A percentile compares a stretch with the other conserved stretches of the same genome.
phyloP scores from a whole-genome alignment of 2,329 filamentous ascomycete species.

The Beauveria brongniartii region DNA sequence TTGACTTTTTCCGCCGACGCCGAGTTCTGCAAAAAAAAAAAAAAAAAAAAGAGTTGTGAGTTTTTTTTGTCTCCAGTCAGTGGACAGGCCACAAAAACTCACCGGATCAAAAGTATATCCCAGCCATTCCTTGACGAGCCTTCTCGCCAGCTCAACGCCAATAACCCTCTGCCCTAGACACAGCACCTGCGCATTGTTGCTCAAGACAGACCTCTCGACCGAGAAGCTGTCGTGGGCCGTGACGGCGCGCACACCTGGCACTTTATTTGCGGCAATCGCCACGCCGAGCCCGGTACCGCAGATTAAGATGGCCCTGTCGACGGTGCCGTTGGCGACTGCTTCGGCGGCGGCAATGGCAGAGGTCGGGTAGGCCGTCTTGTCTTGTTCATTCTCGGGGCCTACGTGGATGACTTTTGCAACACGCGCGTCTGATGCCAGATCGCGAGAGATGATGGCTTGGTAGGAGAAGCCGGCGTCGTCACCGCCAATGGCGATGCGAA shows the following conservation, averaged over 20 bases:
- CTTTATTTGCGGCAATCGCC: constrained; percentile 83
- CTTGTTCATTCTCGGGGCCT: constrained; percentile 54
- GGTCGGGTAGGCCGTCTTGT: constrained; percentile 78
- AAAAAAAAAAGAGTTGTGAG: neutral
- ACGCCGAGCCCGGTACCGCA: constrained; percentile 84
- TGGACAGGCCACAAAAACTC: neutral
- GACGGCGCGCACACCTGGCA: constrained; percentile 72
- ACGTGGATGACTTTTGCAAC: constrained; percentile 66
- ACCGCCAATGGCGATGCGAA: neutral
- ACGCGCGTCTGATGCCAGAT: constrained; percentile 58
- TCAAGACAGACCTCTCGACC: constrained; percentile 71
- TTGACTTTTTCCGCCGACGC: neutral
- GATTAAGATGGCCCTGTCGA: constrained; percentile 71
- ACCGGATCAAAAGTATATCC: constrained; percentile 68
- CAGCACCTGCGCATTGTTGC: constrained; percentile 80
- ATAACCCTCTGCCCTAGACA: constrained; percentile 81
- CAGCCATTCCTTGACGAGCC: constrained; percentile 73
- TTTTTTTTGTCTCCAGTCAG: neutral
- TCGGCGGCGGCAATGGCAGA: constrained; percentile 64
- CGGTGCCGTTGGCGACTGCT: constrained; percentile 52
- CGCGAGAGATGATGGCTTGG: constrained; percentile 67
- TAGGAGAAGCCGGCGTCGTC: constrained; percentile 65
- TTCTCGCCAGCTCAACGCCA: constrained; percentile 69
- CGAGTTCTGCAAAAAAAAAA: neutral
- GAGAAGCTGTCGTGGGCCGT: constrained; percentile 82